Evolutionary conservation across 2,329 filamentous ascomycete genomes (phyloP).

Genomic region (Diplodia mutila): DNA sequence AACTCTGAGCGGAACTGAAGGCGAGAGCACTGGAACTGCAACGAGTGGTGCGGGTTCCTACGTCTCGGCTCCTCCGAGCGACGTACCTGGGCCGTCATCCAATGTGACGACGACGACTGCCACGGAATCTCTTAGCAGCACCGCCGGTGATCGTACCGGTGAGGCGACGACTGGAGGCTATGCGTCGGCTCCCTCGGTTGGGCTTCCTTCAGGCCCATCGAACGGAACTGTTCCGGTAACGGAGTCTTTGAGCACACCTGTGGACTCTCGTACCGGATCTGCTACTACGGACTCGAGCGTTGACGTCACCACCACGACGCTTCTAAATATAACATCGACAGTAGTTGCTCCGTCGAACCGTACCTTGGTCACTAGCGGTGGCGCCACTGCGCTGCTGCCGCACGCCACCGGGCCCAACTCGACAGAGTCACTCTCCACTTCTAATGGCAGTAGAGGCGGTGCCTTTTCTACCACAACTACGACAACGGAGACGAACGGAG

Average conservation of each 20-base stretch:
- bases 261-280: not conserved
- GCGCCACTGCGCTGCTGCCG: not conserved
- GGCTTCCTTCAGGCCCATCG: not conserved
- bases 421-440: not conserved
- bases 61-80: not conserved
- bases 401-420: not conserved
- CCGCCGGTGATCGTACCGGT: not conserved
- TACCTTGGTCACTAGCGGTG: not conserved
- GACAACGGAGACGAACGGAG: not conserved
- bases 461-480: not conserved
- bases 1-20: not conserved
- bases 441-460: not conserved
- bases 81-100: not conserved
- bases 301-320: not conserved
- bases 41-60: not conserved
- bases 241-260: not conserved
- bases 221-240: not conserved
- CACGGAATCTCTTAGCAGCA: not conserved
- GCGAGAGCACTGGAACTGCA: not conserved
- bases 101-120: not conserved
- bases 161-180: not conserved
- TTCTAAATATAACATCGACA: not conserved
- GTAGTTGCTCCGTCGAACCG: not conserved
- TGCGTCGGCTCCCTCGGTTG: not conserved
- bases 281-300: not conserved